Percentiles rank a stretch among this genome's conserved stretches.
phyloP scores from a whole-genome alignment of 257 asterid species.

The Ajuga chamaepitys region DNA sequence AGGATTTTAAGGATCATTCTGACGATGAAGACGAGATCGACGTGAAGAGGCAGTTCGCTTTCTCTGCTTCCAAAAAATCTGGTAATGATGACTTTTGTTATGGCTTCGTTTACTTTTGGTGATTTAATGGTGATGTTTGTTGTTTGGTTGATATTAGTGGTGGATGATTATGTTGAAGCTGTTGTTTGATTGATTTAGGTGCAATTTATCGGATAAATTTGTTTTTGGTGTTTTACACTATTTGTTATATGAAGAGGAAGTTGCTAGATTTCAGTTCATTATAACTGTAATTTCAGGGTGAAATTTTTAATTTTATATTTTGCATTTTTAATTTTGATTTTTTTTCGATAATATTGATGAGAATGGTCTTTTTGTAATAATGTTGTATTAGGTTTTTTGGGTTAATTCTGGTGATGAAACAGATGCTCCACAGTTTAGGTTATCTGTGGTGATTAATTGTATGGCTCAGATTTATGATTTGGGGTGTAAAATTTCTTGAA shows the following conservation, averaged over 20 bases:
- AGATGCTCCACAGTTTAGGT: not conserved
- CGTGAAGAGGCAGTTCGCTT: slow-evolving; percentile 37
- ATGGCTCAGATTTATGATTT: not conserved
- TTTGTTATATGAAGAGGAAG: not conserved
- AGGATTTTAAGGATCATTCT: slow-evolving; percentile 59
- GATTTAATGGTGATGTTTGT: not conserved
- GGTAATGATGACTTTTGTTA: slow-evolving; percentile 12
- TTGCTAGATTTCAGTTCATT: not conserved
- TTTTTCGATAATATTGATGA: too few species aligned
- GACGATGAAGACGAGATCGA: slow-evolving; percentile 39
- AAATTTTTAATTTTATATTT: not conserved
- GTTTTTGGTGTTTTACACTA: not conserved
- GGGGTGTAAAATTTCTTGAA: not conserved
- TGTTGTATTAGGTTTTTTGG: not conserved
- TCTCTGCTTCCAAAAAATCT: slow-evolving; percentile 41
- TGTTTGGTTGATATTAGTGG: not conserved
- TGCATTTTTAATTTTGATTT: too few species aligned
- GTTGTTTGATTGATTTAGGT: not conserved
- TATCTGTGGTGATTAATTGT: not conserved
- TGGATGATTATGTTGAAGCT: not conserved
- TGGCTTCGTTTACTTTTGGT: not conserved
- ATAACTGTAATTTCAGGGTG: not conserved
- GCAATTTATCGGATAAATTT: not conserved
- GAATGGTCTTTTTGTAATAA: too few species aligned
- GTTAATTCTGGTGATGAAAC: not conserved